phyloP scores from a whole-genome alignment of 208 protist species.

The Endotrypanum monterogeii region DNA sequence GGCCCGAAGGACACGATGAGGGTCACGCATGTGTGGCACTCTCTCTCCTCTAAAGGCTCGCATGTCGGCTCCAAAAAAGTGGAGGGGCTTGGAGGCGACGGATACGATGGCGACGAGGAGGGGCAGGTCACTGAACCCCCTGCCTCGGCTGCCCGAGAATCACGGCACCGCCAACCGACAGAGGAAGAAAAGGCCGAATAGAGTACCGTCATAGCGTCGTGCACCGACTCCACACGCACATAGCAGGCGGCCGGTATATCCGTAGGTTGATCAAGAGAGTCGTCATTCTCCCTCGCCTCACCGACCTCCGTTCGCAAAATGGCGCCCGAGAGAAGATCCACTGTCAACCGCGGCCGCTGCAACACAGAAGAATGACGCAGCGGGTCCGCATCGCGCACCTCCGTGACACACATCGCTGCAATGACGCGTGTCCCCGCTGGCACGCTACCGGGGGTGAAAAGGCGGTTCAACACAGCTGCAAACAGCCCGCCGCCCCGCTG shows the following conservation, averaged over 20 bases:
- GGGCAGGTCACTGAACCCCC: no score
- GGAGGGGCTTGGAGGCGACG: neutral
- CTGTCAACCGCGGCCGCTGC: constrained; percentile 27
- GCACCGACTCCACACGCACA: constrained; percentile 20
- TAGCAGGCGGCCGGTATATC: constrained; percentile 41
- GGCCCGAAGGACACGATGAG: constrained; percentile 19
- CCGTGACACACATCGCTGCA: constrained; percentile 32
- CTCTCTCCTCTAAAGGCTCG: constrained; percentile 18
- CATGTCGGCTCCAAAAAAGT: constrained; percentile 10
- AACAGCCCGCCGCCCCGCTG: constrained; percentile 19
- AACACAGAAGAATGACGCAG: constrained; percentile 30
- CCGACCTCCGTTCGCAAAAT: constrained; percentile 7
- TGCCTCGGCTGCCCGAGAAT: neutral
- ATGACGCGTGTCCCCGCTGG: neutral
- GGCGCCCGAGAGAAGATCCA: constrained; percentile 35
- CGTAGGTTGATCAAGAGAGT: constrained; percentile 15
- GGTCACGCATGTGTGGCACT: constrained; percentile 27
- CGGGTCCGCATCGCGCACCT: constrained; percentile 31
- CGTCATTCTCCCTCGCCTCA: neutral
- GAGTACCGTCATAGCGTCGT: constrained; percentile 24
- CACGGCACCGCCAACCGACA: constrained; percentile 17
- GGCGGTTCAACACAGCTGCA: constrained; percentile 18
- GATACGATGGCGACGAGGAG: neutral
- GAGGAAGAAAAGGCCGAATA: constrained; percentile 26
- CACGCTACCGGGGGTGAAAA: constrained; percentile 7